These are phyloP conservation scores for Ascoidea tarda DNA, from an alignment of 805 yeast species.

Conservation along the genomic window DNA sequence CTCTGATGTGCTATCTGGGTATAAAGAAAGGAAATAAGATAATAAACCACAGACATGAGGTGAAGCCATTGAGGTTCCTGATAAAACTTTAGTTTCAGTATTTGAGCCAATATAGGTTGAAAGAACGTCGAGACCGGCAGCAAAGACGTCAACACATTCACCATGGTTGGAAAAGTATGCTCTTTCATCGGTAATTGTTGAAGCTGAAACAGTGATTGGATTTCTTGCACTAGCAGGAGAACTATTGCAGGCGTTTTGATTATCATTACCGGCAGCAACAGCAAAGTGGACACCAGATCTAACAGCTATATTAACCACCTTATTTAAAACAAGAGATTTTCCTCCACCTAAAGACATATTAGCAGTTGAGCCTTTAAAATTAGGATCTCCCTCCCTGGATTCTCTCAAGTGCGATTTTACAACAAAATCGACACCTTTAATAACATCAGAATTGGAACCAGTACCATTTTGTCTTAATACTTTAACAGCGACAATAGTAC, in stretches of 20 bases:
- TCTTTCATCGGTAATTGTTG: constrained; percentile 27
- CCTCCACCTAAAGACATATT: constrained; percentile 54
- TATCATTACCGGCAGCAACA: constrained; percentile 52
- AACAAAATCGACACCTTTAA: constrained; percentile 49
- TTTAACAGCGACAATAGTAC: constrained; percentile 43
- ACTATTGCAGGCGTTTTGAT: constrained; percentile 41
- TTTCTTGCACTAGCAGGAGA: constrained; percentile 49
- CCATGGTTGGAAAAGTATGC: constrained; percentile 44
- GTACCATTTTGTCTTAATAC: constrained; percentile 46
- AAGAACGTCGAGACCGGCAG: constrained; percentile 41
- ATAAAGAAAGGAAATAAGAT: constrained; percentile 47
- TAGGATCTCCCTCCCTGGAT: constrained; percentile 23
- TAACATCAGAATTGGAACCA: constrained; percentile 46
- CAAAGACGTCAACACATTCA: constrained; percentile 36
- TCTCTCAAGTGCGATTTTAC: constrained; percentile 32
- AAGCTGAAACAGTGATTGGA: constrained; percentile 39
- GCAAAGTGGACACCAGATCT: constrained; percentile 43
- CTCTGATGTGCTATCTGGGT: constrained; percentile 59
- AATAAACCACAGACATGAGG: constrained; percentile 45
- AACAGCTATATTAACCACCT: constrained; percentile 45
- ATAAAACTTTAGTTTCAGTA: constrained; percentile 34
- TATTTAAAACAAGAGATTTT: constrained; percentile 38
- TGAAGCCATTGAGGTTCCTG: constrained; percentile 54
- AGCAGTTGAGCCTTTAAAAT: constrained; percentile 53
- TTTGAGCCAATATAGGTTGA: constrained; percentile 41